Evolutionary conservation across 202 grass and related monocot genomes (phyloP), one percentile per base, ranked within the genome.

Genomic region (Zoysia matrella): DNA sequence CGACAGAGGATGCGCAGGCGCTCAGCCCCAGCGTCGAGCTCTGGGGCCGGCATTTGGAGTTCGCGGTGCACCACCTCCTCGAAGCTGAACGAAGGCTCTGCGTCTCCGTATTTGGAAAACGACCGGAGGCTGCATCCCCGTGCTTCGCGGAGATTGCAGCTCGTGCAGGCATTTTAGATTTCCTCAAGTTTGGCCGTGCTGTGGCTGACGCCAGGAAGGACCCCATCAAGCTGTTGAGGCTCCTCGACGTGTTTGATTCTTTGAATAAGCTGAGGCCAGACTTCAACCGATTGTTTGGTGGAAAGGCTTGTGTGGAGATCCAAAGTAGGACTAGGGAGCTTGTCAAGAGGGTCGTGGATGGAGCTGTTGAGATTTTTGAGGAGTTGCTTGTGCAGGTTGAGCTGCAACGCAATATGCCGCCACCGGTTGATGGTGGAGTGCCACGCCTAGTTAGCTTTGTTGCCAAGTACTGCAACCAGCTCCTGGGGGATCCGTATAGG

Each of bases 261-360:
- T 51, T 98, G 72, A 95, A 83, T 61, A 93, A 83, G 69, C 85
- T 98, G 54, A 88, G 95, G 67, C 56, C 85, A 51, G 92, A 95
- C 43, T 98, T 98, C 87, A 98, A 98, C 74, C 73, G 85, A 0
- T 75, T 98, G 47, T 98, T 98, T 36, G 95, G 95, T 7, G 93
- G 87, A 0, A 95, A 93, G 85, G 92, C 90, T 0, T 98, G 92
- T 10, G 71, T 69, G 0, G 92, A 98, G 83, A 95, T 95, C 72
- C 92, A 98, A 42, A 95, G 49, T 66, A 68, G 22, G 56, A 98
- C 95, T 0, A 88, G 95, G 54, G 92, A 98, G 67, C 93, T 98
- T n/a, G 92, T 98, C 53, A 98, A 95, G 89, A 71, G 52, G 74
- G 83, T 98, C 51, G 91, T 98, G 60, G 92, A 98, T 61, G 95